Percentiles rank a stretch among this genome's conserved stretches.
These are phyloP conservation scores for Avena eriantha DNA, from an alignment of 176 grass and related monocot genomes.

Conservation along the genomic window DNA sequence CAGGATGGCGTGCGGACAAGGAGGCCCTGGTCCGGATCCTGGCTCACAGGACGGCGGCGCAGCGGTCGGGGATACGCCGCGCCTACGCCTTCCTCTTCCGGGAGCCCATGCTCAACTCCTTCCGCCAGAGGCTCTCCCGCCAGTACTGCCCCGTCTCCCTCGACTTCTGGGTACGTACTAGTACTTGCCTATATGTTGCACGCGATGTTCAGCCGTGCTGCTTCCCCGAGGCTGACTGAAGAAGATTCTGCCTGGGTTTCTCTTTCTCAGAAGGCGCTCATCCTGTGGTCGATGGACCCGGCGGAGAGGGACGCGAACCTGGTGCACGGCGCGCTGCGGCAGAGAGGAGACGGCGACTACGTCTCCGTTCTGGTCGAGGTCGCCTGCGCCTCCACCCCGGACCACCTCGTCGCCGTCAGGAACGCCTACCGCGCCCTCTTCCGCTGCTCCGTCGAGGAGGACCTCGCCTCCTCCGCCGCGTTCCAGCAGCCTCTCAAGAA, in stretches of 20 bases:
- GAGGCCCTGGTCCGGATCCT: slow-evolving; percentile 54
- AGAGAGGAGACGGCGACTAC: slow-evolving; percentile 42
- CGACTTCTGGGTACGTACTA: slow-evolving; percentile 68
- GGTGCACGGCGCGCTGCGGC: slow-evolving; percentile 64
- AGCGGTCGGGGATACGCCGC: slow-evolving; percentile 61
- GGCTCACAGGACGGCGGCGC: slow-evolving; percentile 60
- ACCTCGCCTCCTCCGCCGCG: slow-evolving; percentile 47
- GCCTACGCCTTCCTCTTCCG: slow-evolving; percentile 69
- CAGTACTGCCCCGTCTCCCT: slow-evolving; percentile 37
- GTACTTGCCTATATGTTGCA: too few relatives aligned
- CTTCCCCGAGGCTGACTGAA: too few relatives aligned
- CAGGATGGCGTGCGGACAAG: slow-evolving; percentile 83
- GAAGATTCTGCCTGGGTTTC: not conserved
- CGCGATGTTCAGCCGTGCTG: too few relatives aligned
- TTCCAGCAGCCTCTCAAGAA: slow-evolving; percentile 55
- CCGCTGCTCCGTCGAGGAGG: slow-evolving; percentile 74
- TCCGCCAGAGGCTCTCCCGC: slow-evolving; percentile 61
- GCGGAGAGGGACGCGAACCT: slow-evolving; percentile 83
- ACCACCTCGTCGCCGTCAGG: slow-evolving; percentile 77
- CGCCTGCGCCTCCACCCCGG: slow-evolving; percentile 66
- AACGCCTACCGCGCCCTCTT: slow-evolving; percentile 61
- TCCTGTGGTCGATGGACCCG: slow-evolving; percentile 78
- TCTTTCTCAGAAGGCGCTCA: slow-evolving; percentile 61
- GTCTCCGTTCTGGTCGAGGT: slow-evolving; percentile 64
- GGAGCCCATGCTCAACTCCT: slow-evolving; percentile 64